Evolutionary conservation across 257 asterid genomes (phyloP).

Genomic region (Solanum pinnatisectum): DNA sequence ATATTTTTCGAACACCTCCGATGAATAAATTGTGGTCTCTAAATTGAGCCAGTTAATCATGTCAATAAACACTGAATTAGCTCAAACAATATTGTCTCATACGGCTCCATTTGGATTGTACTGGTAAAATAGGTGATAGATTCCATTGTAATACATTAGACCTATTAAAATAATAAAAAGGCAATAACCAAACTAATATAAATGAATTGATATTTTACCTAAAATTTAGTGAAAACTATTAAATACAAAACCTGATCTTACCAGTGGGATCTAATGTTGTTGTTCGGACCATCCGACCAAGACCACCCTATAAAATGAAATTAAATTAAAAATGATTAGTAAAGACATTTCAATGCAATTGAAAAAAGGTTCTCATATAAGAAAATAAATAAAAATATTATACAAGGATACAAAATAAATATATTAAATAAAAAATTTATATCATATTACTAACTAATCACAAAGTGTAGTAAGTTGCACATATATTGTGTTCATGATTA

Average conservation of each 20-base stretch:
- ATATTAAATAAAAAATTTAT: background rate
- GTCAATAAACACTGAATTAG: slow-evolving; percentile 1
- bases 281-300: too few species aligned
- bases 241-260: slow-evolving; percentile 7
- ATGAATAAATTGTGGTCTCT: slow-evolving; percentile 7
- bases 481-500: background rate
- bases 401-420: background rate
- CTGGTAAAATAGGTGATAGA: slow-evolving; percentile 12
- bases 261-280: slow-evolving; percentile 30
- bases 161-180: background rate
- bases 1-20: background rate
- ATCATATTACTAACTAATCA: background rate
- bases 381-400: background rate
- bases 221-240: background rate
- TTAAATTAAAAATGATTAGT: background rate
- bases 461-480: background rate
- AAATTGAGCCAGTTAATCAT: slow-evolving; percentile 2
- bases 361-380: background rate
- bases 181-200: background rate
- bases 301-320: background rate
- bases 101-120: too few species aligned
- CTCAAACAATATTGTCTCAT: too few species aligned
- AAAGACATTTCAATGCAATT: background rate
- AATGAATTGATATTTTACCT: background rate
- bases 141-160: slow-evolving; percentile 14